Evolutionary conservation across 2,329 filamentous ascomycete species (phyloP).

Genomic region (Bipolaris victoriae): DNA sequence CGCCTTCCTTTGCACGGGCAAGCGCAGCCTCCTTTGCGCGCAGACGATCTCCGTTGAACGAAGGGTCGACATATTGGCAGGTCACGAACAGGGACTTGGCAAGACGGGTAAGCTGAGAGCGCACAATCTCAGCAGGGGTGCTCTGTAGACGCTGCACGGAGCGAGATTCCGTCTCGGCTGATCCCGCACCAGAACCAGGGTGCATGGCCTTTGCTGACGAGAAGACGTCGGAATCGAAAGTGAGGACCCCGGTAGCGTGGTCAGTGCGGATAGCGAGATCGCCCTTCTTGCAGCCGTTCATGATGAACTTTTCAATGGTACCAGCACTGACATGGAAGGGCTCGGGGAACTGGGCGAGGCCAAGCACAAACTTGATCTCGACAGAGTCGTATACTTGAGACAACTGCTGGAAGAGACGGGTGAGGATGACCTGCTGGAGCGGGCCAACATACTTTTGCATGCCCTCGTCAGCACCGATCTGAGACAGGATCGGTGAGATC

Average conservation of each 20-base stretch:
- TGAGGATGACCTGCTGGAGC: slow-evolving; percentile 97
- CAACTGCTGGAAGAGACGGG: slow-evolving; percentile 96
- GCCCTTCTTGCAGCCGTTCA: slow-evolving; percentile 99
- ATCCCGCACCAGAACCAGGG: slow-evolving; percentile 81
- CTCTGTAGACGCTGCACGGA: slow-evolving; percentile 95
- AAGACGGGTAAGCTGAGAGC: slow-evolving; percentile 89
- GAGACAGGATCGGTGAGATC: slow-evolving; percentile 91
- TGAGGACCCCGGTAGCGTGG: slow-evolving; percentile 91
- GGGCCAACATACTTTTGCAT: slow-evolving; percentile 97
- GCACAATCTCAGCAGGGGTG: slow-evolving; percentile 96
- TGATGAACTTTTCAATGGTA: slow-evolving; percentile 99
- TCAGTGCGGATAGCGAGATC: slow-evolving; percentile 96
- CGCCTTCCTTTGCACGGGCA: slow-evolving; percentile 80
- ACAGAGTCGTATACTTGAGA: slow-evolving; percentile 99
- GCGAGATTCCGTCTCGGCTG: slow-evolving; percentile 81
- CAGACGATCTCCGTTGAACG: slow-evolving; percentile 80
- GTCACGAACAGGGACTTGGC: slow-evolving; percentile 91
- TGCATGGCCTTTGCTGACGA: slow-evolving; percentile 93
- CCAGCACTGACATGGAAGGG: slow-evolving; percentile 90
- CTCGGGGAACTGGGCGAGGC: slow-evolving; percentile 93
- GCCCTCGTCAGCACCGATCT: slow-evolving; percentile 92
- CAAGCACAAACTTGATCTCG: slow-evolving; percentile 89
- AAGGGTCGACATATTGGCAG: slow-evolving; percentile 93
- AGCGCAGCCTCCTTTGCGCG: slow-evolving; percentile 81
- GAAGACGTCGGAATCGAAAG: slow-evolving; percentile 98